Evolutionary conservation across 495 filamentous ascomycete genomes (phyloP).

Genomic region (Xylaria telfairii): DNA sequence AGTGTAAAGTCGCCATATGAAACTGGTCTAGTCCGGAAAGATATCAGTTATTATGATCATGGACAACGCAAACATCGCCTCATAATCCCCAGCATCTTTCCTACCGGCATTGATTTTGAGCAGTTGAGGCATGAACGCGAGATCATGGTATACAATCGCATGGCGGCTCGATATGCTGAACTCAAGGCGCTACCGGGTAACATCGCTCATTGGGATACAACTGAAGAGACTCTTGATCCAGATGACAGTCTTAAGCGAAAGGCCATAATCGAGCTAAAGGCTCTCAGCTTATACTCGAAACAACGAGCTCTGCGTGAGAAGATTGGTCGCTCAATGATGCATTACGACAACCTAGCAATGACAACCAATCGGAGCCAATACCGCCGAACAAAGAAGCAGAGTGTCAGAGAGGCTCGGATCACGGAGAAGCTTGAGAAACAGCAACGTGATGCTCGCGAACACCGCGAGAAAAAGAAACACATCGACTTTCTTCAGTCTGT

Average conservation of each 20-base stretch:
- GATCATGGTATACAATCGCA: slow-evolving; percentile 85
- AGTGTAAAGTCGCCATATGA: slow-evolving; percentile 72
- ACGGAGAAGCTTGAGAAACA: slow-evolving; percentile 99
- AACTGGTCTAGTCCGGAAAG: slow-evolving; percentile 53
- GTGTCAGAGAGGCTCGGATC: slow-evolving; percentile 91
- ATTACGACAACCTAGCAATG: slow-evolving; percentile 93
- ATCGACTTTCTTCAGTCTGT: slow-evolving; percentile 79
- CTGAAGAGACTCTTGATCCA: slow-evolving; percentile 69
- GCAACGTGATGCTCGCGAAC: slow-evolving; percentile 92
- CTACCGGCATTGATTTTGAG: slow-evolving; percentile 83
- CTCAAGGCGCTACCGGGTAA: slow-evolving; percentile 83
- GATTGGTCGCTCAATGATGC: slow-evolving; percentile 86
- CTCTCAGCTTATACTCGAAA: slow-evolving; percentile 79
- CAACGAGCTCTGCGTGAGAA: slow-evolving; percentile 84
- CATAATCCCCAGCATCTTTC: slow-evolving; percentile 85
- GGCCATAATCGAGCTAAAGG: slow-evolving; percentile 91
- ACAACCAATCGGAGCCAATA: slow-evolving; percentile 89
- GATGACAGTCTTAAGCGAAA: slow-evolving; percentile 87
- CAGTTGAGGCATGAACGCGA: slow-evolving; percentile 84
- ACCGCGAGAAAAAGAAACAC: slow-evolving; percentile 95
- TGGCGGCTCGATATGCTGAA: slow-evolving; percentile 80
- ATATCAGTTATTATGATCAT: slow-evolving; percentile 82
- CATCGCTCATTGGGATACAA: slow-evolving; percentile 81
- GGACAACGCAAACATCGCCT: slow-evolving; percentile 70
- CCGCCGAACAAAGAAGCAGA: slow-evolving; percentile 95